Conservation (phyloP, 2,329 filamentous ascomycete genomes). For the Fusarium scirpi region DNA sequence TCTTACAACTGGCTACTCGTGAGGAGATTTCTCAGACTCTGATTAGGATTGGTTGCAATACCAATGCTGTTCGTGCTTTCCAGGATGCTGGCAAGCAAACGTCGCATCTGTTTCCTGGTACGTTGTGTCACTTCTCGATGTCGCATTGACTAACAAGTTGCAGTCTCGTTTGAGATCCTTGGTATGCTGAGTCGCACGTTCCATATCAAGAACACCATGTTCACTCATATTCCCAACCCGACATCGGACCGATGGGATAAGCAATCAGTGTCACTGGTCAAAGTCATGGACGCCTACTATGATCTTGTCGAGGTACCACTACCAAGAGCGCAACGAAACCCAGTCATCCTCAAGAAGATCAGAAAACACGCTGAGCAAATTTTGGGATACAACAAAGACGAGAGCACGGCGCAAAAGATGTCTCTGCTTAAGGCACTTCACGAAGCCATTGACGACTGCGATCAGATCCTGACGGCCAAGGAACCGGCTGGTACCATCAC, state of each 20-base stretch:
- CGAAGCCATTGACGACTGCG: constrained; percentile 56
- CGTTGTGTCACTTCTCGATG: constrained; percentile 6
- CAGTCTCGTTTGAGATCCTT: constrained; percentile 68
- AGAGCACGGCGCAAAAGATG: constrained; percentile 46
- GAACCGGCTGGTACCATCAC: constrained; percentile 31
- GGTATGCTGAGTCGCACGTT: constrained; percentile 67
- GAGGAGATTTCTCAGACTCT: constrained; percentile 65
- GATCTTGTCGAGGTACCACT: constrained; percentile 46
- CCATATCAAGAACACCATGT: constrained; percentile 62
- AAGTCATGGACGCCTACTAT: constrained; percentile 56
- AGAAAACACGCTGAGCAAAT: constrained; percentile 45
- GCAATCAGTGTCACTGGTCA: constrained; percentile 58
- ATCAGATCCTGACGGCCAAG: constrained; percentile 57
- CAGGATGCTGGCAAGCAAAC: constrained; percentile 54
- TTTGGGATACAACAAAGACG: constrained; percentile 39
- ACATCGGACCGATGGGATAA: constrained; percentile 67
- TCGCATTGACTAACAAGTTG: constrained; percentile 17
- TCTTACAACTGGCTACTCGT: constrained; percentile 62
- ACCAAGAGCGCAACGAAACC: constrained; percentile 32
- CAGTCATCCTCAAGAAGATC: constrained; percentile 43
- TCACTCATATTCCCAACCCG: constrained; percentile 68
- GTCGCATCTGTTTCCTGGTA: constrained; percentile 64
- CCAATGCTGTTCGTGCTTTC: constrained; percentile 62
- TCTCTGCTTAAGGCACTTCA: constrained; percentile 56
- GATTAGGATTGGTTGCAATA: constrained; percentile 65